Conservation (phyloP, 768 basidiomycete genomes). For the Pulveroboletus sp. region DNA sequence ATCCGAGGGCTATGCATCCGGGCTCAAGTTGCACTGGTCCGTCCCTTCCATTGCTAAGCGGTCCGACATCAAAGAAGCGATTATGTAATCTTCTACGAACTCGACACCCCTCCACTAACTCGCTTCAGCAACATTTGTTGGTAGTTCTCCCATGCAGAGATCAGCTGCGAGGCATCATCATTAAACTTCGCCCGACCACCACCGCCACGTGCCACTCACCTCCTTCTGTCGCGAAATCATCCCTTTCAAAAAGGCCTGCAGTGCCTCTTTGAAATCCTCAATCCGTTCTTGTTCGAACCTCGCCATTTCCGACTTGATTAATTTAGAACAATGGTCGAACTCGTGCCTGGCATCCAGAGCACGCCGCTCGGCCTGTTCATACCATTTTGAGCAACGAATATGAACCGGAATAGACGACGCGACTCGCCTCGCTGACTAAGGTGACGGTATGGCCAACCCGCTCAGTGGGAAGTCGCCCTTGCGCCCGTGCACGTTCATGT, state of each 20-base stretch:
- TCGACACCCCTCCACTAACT: conserved; percentile 11
- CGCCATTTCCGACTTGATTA: conserved; percentile 85
- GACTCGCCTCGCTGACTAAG: conserved; percentile 73
- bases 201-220: conserved; percentile 35
- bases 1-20: background rate
- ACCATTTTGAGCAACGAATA: background rate
- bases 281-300: conserved; percentile 92
- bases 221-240: conserved; percentile 85
- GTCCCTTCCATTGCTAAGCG: background rate
- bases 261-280: conserved; percentile 83
- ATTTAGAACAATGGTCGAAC: conserved; percentile 82
- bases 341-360: conserved; percentile 81
- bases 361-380: conserved; percentile 71
- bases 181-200: background rate
- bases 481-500: conserved; percentile 79
- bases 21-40: background rate
- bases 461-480: conserved; percentile 70
- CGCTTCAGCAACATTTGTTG: conserved; percentile 66
- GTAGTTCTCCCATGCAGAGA: conserved; percentile 76
- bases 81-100: conserved; percentile 10
- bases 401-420: background rate
- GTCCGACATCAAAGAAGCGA: background rate
- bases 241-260: conserved; percentile 82
- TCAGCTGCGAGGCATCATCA: conserved; percentile 50
- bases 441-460: conserved; percentile 68